Conservation (phyloP, 495 filamentous ascomycete species). For the Aspergillus asperescens region DNA sequence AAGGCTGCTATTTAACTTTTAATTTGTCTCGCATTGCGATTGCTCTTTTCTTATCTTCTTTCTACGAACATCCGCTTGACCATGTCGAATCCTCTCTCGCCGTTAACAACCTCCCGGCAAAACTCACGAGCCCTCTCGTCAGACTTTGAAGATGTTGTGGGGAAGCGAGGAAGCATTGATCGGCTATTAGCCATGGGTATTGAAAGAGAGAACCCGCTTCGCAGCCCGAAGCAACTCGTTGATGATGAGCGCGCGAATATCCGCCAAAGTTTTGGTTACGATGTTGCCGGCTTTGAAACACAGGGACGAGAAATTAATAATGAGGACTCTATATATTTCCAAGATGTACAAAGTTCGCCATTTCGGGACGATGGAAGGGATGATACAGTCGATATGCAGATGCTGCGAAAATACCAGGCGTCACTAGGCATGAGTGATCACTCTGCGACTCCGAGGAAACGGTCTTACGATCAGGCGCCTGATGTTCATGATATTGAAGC, state of each 20-base stretch:
- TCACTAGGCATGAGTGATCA: slow-evolving; percentile 20
- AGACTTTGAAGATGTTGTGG: slow-evolving; percentile 4
- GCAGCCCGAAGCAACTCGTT: slow-evolving; percentile 30
- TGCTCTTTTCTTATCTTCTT: not conserved
- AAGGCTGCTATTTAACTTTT: not conserved
- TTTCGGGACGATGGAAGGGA: slow-evolving; percentile 33
- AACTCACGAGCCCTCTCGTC: slow-evolving; percentile 39
- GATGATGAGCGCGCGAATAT: slow-evolving; percentile 20
- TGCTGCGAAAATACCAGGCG: slow-evolving; percentile 20
- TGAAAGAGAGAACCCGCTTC: slow-evolving; percentile 32
- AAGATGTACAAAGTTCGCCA: slow-evolving; percentile 32
- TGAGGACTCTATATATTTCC: slow-evolving; percentile 20
- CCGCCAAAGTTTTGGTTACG: slow-evolving; percentile 10
- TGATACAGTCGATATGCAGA: slow-evolving; percentile 31
- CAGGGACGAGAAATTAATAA: slow-evolving; percentile 13
- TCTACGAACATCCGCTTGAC: not conserved
- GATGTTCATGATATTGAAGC: slow-evolving; percentile 22
- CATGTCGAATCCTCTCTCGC: slow-evolving; percentile 46
- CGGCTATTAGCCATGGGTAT: slow-evolving; percentile 14
- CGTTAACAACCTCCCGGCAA: slow-evolving; percentile 39
- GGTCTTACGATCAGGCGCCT: slow-evolving; percentile 39
- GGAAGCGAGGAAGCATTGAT: slow-evolving; percentile 10
- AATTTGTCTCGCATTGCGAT: not conserved
- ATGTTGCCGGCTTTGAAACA: slow-evolving; percentile 13
- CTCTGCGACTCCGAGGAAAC: slow-evolving; percentile 32